Percentiles rank a stretch among this genome's conserved stretches.
phyloP scores from a whole-genome alignment of 2,329 filamentous ascomycete genomes.

The Sodiomyces alkalinus region DNA sequence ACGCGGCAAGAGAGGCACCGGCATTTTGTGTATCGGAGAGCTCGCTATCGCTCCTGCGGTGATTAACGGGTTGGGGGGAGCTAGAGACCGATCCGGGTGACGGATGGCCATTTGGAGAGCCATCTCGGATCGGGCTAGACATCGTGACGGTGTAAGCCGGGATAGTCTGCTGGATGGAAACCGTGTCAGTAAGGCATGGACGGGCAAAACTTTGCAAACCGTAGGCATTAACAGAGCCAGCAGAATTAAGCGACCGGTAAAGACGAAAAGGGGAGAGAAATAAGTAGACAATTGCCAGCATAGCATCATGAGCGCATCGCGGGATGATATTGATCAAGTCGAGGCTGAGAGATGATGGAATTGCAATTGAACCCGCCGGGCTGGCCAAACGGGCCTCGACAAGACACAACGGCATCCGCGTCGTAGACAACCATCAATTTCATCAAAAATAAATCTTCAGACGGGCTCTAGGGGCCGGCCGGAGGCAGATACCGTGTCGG shows the following conservation, averaged over 20 bases:
- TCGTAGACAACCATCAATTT: slow-evolving; percentile 18
- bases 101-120: slow-evolving; percentile 51
- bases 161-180: slow-evolving; percentile 30
- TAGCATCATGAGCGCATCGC: slow-evolving; percentile 27
- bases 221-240: no score
- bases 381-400: slow-evolving; percentile 9
- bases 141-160: slow-evolving; percentile 35
- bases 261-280: slow-evolving; percentile 7
- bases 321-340: slow-evolving; percentile 27
- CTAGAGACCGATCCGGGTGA: slow-evolving; percentile 36
- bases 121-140: slow-evolving; percentile 45
- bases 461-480: slow-evolving; percentile 11
- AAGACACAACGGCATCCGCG: slow-evolving; percentile 13
- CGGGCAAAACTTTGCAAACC: no score
- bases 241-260: slow-evolving; percentile 15
- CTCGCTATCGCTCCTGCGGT: slow-evolving; percentile 54
- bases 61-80: slow-evolving; percentile 21
- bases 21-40: slow-evolving; percentile 55
- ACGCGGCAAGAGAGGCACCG: slow-evolving; percentile 29
- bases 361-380: slow-evolving; percentile 26
- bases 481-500: slow-evolving; percentile 20
- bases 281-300: slow-evolving; percentile 13
- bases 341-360: slow-evolving; percentile 29
- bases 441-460: slow-evolving; percentile 17
- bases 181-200: slow-evolving; percentile 20